A percentile compares a stretch with the other conserved stretches of the same genome.
phyloP scores from a whole-genome alignment of 345 rosid species.

The Acer negundo region DNA sequence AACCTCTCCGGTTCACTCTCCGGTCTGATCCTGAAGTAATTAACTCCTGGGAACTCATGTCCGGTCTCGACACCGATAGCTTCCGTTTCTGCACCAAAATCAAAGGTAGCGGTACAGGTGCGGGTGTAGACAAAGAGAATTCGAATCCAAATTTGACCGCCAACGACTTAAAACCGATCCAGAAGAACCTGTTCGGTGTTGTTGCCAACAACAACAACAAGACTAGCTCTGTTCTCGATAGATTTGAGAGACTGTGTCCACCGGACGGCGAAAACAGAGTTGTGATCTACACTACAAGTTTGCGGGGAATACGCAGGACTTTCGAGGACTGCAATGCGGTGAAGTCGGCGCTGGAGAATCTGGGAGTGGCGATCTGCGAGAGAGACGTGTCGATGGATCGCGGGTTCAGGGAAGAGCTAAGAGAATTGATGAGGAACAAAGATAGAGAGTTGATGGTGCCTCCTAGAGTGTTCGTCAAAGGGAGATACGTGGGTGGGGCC shows the following conservation, averaged over 20 bases:
- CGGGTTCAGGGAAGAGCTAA: conserved; percentile 70
- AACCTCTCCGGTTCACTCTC: conserved; percentile 54
- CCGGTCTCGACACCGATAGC: conserved; percentile 80
- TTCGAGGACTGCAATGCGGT: conserved; percentile 81
- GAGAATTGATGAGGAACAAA: conserved; percentile 45
- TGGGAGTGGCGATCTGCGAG: conserved; percentile 52
- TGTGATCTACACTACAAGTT: conserved; percentile 76
- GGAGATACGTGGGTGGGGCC: conserved; percentile 85
- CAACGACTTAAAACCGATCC: background rate
- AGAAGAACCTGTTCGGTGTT: background rate
- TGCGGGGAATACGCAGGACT: conserved; percentile 76
- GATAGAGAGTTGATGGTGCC: conserved; percentile 44
- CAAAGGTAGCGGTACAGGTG: conserved; percentile 7
- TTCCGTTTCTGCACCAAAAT: conserved; percentile 67
- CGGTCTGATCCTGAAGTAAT: conserved; percentile 64
- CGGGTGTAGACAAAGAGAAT: conserved; percentile 42
- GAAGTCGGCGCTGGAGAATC: conserved; percentile 54
- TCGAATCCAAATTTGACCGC: conserved; percentile 39
- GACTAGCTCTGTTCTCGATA: conserved; percentile 9
- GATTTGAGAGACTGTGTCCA: conserved; percentile 47
- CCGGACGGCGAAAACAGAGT: conserved; percentile 63
- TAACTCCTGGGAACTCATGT: conserved; percentile 93
- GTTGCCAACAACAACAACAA: background rate
- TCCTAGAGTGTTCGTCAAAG: conserved; percentile 74
- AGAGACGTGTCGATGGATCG: conserved; percentile 86